Base-by-base conservation (phyloP, 176 grass and related monocot genomes). In the Lolium multiflorum region DNA sequence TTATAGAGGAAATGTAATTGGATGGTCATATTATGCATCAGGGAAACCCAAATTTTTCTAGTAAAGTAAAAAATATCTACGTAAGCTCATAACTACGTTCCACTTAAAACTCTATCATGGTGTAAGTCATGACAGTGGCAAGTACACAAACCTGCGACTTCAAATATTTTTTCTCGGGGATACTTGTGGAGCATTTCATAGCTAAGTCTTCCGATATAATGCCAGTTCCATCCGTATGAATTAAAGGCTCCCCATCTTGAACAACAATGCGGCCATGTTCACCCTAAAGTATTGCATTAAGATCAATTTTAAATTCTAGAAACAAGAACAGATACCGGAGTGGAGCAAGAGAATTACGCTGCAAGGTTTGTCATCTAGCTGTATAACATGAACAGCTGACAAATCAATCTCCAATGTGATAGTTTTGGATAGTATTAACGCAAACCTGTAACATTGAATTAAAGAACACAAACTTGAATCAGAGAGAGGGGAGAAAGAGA, bases 141-240 rank as follows among this genome's bases (percentile, higher is more conserved):
- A 48, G 20, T 50, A 54, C 43, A 68, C 78, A 69, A 61, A 91
- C 92, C 79, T 87, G 31, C 3, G 31, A 35, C 31, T 35, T 35
- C 31, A 35, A 35, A 35, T 3, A 35, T 3, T 35, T 83, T 87
- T 72, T 91, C 74, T 89, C 86, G 21, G 61, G 87, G n/a, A 93
- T 62, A 90, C 54, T 75, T 35, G 11, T 50, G 1, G 90, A 90
- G 84, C 92, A 97, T 38, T 91, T 90, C 17, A 52, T 35, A 78
- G 92, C 92, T 24, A 97, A 78, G 77, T 97, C 90, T 82, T 86
- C 81, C 16, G 95, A 97, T 74, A 97, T 89, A 51, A 90, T 83
- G 35, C 95, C 95, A 81, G 90, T 97, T 76, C 95, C 92, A 89
- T 97, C 92, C 51, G 92, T 94, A 83, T 93, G 95, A 15, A 97